Evolutionary conservation across 352 stramenopile species (phyloP), one percentile per base, ranked within the genome.

Genomic region (Phytophthora hibernalis): DNA sequence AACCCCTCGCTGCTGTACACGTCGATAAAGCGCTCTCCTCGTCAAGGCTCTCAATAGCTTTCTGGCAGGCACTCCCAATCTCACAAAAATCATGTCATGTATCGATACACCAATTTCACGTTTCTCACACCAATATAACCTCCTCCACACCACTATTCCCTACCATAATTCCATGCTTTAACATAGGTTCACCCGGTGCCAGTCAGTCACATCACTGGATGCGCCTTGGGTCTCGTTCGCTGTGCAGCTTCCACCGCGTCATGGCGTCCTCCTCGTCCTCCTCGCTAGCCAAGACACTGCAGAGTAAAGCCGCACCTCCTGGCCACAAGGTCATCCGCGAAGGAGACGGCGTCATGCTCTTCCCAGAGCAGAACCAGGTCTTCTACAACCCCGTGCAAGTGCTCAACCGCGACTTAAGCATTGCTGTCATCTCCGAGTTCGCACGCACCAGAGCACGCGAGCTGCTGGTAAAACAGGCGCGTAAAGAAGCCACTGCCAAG

Each of bases 331-430:
- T 95, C 75, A 96, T 96, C 61, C 88, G 86, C 50, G 89, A 96
- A 66, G 93, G 93, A 59, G 84, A 92, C 65, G 91, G 88, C 59
- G 93, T 96, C 51, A 97, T 98, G 78, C 86, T 97, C 70, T 97
- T 97, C 68, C 85, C 87, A 5, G 83, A 93, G 68, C 79, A 91
- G 61, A 96, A 96, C 73, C 90, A 96, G 62, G 92, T 97, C 22
- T 98, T 98, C 63, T 97, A 97, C 79, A 98, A 97, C 77, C 92
- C 94, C 61, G 91, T 96, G 45, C 89, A 96, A 80, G 97, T 99
- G 51, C 96, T 99, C 61, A 99, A 99, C 84, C 95, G 98, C 49
- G 98, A 99, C 82, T 79, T 99, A 42, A 98, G 87, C 11, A 98
- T 99, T 66, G 74, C 98, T 18, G 97, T 99, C 76, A 99, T 99